Base-by-base conservation (phyloP, 1,139 yeast genomes). In the Protomyces pachydermus region DNA sequence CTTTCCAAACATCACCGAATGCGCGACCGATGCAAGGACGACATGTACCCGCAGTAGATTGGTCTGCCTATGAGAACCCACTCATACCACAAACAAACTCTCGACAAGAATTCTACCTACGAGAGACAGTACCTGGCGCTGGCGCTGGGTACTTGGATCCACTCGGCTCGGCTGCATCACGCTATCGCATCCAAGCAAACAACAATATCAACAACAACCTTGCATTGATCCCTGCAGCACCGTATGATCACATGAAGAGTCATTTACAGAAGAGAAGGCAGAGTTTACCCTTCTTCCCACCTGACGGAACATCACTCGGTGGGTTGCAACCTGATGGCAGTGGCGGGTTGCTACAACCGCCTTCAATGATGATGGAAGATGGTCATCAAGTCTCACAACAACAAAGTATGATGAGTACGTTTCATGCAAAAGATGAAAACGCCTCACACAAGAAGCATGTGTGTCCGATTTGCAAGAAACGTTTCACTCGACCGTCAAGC, bases 401-500 rank as follows among this genome's bases (percentile, higher is more conserved):
- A 34, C 54, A 56, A 9, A 39, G 50, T 34, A 61, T 61, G 65
- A 61, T 61, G 65, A 55, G 39, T n/a, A 61, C 65, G 8, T 61
- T 61, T 25, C 57, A 55, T 46, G 60, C 61, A 20, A 61, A 61
- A n/a, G 56, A 61, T 42, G 46, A 35, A 35, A 45, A 45, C 14
- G 42, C 54, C 25, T 38, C 53, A 4, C 54, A 52, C 50, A 61
- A 56, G 35, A 61, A 61, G 37, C 65, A 74, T 75, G 72, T 82
- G 74, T 89, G 96, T 73, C 76, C 79, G 37, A 79, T 84, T 16
- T 89, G 96, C 74, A 81, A 83, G 64, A 88, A 88, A 73, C 84
- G 84, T 60, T 89, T 89, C 77, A 85, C 87, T 64, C 79, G 96
- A 66, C 96, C 96, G 2, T 84, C 90, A 12, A 86, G 93, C 2